phyloP scores from a whole-genome alignment of 2,329 filamentous ascomycete species.

The Neopestalotiopsis clavispora region DNA sequence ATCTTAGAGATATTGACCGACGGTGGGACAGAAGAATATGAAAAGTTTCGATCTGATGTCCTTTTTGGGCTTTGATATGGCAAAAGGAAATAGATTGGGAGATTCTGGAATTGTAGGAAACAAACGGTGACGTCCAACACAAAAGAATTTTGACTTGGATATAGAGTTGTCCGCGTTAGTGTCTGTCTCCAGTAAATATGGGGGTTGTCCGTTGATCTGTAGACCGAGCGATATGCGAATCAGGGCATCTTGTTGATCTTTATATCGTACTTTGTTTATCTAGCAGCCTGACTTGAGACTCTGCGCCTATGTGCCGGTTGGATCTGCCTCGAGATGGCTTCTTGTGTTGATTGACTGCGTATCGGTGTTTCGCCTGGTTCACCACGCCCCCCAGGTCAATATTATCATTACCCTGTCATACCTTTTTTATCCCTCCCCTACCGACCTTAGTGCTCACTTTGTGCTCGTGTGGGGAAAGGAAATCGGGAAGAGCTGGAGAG shows the following conservation, averaged over 20 bases:
- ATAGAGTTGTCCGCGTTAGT: neutral
- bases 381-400: neutral
- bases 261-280: neutral
- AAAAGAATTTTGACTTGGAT: neutral
- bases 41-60: too few species aligned
- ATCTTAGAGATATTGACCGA: too few species aligned
- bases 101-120: neutral
- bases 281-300: neutral
- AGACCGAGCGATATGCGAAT: neutral
- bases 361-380: neutral
- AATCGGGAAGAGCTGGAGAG: neutral
- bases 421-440: neutral
- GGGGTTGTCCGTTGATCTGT: too few species aligned
- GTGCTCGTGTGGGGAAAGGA: neutral
- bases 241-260: neutral
- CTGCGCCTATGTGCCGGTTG: neutral
- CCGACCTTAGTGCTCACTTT: neutral
- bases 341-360: neutral
- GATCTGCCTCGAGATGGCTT: neutral
- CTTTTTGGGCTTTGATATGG: too few species aligned
- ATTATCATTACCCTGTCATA: neutral
- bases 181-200: too few species aligned
- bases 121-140: too few species aligned
- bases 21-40: too few species aligned
- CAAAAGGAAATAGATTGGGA: too few species aligned